Conservation (phyloP, 306 rosid genomes). For the Sesbania bispinosa region DNA sequence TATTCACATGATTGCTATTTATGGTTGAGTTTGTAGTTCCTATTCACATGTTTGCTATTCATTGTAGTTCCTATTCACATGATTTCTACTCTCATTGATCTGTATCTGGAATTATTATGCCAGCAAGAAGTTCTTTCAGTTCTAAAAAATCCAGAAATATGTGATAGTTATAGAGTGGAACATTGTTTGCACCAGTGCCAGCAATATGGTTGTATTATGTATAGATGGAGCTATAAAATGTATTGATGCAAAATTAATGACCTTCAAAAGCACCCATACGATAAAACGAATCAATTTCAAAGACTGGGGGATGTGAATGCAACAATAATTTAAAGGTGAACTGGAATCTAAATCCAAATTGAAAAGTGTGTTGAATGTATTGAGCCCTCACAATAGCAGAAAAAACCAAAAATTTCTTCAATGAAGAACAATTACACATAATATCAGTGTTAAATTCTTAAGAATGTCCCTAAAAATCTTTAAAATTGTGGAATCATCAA, state of each 20-base stretch:
- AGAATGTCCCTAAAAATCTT: not conserved
- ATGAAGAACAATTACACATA: not conserved
- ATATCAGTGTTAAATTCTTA: not conserved
- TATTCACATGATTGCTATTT: too few relatives aligned
- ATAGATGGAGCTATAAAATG: too few relatives aligned
- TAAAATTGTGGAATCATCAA: not conserved
- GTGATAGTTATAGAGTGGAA: too few relatives aligned
- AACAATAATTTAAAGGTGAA: not conserved
- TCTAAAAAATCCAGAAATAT: not conserved
- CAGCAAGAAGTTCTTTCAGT: not conserved
- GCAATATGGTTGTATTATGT: too few relatives aligned
- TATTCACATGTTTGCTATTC: too few relatives aligned
- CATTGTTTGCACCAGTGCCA: too few relatives aligned
- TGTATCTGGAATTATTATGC: not conserved
- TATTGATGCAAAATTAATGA: not conserved
- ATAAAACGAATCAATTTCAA: not conserved
- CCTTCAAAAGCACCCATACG: not conserved
- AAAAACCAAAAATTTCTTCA: not conserved
- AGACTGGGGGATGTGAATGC: not conserved
- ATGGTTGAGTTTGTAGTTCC: not conserved
- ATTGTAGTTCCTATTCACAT: too few relatives aligned
- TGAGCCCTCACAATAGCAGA: too few relatives aligned
- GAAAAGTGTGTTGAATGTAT: too few relatives aligned
- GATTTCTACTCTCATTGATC: not conserved
- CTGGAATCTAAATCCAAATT: not conserved